Evolutionary conservation across 2,329 filamentous ascomycete species (phyloP).

Genomic region (Calonectria pteridis): DNA sequence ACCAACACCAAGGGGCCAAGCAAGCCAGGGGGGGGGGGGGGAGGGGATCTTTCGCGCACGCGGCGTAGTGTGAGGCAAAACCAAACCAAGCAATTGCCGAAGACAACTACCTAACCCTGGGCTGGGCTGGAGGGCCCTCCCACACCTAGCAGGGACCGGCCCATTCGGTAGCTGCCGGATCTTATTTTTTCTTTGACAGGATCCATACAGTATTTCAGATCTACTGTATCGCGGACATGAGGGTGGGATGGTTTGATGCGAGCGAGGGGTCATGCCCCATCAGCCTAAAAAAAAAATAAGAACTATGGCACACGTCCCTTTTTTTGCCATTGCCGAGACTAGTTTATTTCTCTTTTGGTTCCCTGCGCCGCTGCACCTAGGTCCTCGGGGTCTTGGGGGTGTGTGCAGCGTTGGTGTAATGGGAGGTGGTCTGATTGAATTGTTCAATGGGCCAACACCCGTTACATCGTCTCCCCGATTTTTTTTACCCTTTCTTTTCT

Average conservation of each 20-base stretch:
- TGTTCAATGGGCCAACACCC: conserved; percentile 3
- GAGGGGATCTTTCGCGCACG: not conserved
- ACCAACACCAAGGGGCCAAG: conserved; percentile 16
- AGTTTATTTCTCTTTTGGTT: not conserved
- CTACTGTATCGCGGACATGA: conserved; percentile 2
- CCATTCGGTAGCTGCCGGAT: conserved; percentile 21
- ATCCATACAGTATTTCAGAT: conserved; percentile 28
- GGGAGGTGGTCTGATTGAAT: conserved; percentile 6
- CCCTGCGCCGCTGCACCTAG: not conserved
- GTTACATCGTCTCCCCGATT: conserved; percentile 15
- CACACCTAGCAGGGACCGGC: conserved; percentile 16
- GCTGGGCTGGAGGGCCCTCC: not conserved
- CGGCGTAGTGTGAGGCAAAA: not conserved
- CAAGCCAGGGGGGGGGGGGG: conserved; percentile 9
- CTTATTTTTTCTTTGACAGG: not conserved
- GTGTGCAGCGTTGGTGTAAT: conserved; percentile 8
- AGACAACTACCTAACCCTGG: not conserved
- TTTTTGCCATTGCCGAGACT: not conserved
- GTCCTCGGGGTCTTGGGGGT: conserved; percentile 2
- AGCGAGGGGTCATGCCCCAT: not conserved
- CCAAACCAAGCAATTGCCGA: not conserved
- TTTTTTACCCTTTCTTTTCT: not conserved
- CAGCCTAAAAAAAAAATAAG: not conserved
- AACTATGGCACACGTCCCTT: conserved; percentile 1
- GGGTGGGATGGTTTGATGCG: conserved; percentile 6